Percentiles rank a stretch among this genome's conserved stretches.
These are phyloP conservation scores for Penicillium hordei DNA, from an alignment of 2,329 filamentous ascomycete species.

Conservation along the genomic window DNA sequence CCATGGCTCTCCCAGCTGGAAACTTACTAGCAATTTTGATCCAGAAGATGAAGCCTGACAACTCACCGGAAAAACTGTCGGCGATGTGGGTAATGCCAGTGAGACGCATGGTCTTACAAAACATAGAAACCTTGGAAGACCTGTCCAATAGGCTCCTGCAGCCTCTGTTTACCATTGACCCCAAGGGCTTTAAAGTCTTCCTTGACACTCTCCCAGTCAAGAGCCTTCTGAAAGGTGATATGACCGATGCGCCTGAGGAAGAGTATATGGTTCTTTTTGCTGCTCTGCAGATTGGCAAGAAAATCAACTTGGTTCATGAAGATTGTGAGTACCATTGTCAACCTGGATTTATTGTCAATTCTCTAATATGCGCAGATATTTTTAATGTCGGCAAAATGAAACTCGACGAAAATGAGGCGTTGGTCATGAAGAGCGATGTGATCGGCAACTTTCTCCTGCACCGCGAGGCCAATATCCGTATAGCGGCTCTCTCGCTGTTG, in stretches of 20 bases:
- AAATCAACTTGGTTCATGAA: constrained; percentile 67
- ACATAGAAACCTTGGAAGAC: constrained; percentile 37
- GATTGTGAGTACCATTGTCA: constrained; percentile 49
- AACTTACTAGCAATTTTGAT: constrained; percentile 31
- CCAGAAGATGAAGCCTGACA: constrained; percentile 28
- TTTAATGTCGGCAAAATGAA: constrained; percentile 21
- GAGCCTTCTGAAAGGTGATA: constrained; percentile 49
- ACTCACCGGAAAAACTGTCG: constrained; percentile 14
- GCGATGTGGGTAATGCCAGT: constrained; percentile 40
- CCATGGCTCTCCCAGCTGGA: constrained; percentile 32
- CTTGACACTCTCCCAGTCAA: constrained; percentile 58
- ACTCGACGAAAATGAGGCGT: constrained; percentile 13
- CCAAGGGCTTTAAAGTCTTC: constrained; percentile 46
- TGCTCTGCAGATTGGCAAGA: constrained; percentile 70
- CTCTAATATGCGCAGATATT: constrained; percentile 29
- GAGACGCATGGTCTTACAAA: constrained; percentile 38
- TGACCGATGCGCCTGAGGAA: constrained; percentile 50
- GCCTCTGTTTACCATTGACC: constrained; percentile 37
- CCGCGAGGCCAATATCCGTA: constrained; percentile 65
- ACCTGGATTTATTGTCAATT: constrained; percentile 11
- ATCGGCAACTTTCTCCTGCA: constrained; percentile 43
- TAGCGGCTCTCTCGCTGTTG: constrained; percentile 78
- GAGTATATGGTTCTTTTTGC: constrained; percentile 63
- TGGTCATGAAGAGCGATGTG: constrained; percentile 38
- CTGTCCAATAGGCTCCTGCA: constrained; percentile 39